Conservation (phyloP, 2,329 filamentous ascomycete species). For the Beauveria brongniartii region DNA sequence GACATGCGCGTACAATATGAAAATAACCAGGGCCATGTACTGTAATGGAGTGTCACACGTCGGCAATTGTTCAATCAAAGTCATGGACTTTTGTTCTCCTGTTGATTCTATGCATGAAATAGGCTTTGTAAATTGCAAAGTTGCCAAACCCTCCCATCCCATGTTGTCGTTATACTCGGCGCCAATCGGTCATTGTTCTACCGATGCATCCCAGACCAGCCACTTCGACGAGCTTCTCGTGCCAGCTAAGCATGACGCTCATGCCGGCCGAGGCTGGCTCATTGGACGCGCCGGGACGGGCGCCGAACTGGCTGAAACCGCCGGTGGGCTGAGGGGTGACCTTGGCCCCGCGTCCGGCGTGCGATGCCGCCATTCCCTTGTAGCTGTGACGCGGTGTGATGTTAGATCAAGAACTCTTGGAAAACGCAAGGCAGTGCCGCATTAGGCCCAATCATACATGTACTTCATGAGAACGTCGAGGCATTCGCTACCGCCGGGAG, state of each 20-base stretch:
- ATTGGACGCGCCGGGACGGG: conserved; percentile 42
- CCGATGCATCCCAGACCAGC: conserved; percentile 87
- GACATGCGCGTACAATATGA: conserved; percentile 2
- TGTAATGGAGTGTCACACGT: neutral
- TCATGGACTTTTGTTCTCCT: neutral
- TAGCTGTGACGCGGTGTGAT: conserved; percentile 47
- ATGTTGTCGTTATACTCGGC: conserved; percentile 48
- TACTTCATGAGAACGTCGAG: conserved; percentile 97
- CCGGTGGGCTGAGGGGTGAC: conserved; percentile 66
- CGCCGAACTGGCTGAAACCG: conserved; percentile 75
- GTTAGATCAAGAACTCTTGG: neutral
- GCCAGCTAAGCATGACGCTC: conserved; percentile 97
- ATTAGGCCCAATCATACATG: conserved; percentile 50
- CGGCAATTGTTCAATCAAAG: neutral
- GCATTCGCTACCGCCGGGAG: conserved; percentile 72
- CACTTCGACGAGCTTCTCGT: conserved; percentile 95
- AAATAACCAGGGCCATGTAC: neutral
- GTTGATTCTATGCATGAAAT: neutral
- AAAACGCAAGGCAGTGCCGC: too few relatives aligned
- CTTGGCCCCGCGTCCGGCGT: conserved; percentile 16
- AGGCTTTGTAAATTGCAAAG: conserved; percentile 1
- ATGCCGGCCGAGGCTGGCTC: conserved; percentile 78
- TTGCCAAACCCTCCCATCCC: neutral
- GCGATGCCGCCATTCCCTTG: conserved; percentile 67
- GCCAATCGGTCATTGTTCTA: conserved; percentile 91